Base-by-base conservation (phyloP, 2,329 filamentous ascomycete species). In the Claviceps quebecensis region DNA sequence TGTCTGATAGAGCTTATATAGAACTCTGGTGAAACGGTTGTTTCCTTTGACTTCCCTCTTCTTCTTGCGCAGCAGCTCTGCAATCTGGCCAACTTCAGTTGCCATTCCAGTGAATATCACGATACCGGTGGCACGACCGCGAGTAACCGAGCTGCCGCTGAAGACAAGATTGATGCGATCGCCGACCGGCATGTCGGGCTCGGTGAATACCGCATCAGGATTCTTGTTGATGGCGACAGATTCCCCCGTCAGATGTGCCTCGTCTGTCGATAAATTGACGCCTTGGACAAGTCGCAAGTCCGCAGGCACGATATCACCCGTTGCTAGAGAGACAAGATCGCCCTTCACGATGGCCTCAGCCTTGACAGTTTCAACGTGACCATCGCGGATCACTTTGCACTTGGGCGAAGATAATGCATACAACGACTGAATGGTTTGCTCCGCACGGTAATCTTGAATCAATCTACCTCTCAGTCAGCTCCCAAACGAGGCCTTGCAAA, bases 31-130 rank as follows among this genome's bases (percentile, higher is more conserved):
- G 47, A 78, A 69, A 58, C 78, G 68, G 46, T 65, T 63, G 46
- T 63, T 63, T 40, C 63, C 61, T 13, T 60, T 56, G 44, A 68
- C 72, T 58, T 65, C 74, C 62, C 61, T 71, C 63, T 71, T 75
- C 59, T 69, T 75, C 52, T 74, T 70, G 50, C 81, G 80, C 45
- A 90, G 73, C 57, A 85, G 74, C 51, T 74, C 76, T n/a, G 86
- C 84, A 58, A 89, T 87, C 60, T 80, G 80, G 58, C 86, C 86
- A 50, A 89, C 82, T 65, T 87, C 81, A 22, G 85, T 89, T 53
- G 75, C 66, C 83, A 87, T 86, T 44, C 79, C 84, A n/a, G 80
- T 85, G 34, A 78, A 75, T 48, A 82, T 75, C 47, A 87, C 83
- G 50, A 87, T 77, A 53, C 83, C 84, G 13, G 72, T 80, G 47